phyloP scores from a whole-genome alignment of 202 grass and related monocot species.

The Schoenoplectus triqueter region DNA sequence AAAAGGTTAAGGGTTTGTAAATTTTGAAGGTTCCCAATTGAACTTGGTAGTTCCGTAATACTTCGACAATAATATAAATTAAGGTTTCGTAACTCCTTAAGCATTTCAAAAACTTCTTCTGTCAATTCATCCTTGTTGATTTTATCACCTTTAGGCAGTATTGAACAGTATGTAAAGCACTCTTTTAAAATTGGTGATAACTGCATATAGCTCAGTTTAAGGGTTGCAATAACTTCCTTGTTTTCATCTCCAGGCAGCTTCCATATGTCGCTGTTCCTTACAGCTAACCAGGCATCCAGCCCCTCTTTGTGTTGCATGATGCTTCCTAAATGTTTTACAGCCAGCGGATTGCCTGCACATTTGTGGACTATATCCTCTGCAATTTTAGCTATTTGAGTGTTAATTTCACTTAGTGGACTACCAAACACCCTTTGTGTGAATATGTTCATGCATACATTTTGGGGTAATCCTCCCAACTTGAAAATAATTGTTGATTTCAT shows the following conservation, averaged over 20 bases:
- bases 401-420: neutral
- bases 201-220: constrained; percentile 57
- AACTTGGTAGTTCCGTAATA: neutral
- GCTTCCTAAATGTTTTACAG: constrained; percentile 33
- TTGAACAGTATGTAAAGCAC: no score
- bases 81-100: neutral
- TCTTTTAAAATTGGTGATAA: constrained; percentile 53
- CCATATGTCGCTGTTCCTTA: constrained; percentile 24
- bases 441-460: constrained; percentile 38
- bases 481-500: no score
- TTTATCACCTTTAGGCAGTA: constrained; percentile 35
- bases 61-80: neutral
- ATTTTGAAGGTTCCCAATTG: neutral
- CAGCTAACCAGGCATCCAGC: neutral
- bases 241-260: constrained; percentile 43
- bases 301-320: neutral
- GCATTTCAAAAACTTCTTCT: neutral
- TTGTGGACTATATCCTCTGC: constrained; percentile 34
- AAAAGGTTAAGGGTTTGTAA: constrained; percentile 2
- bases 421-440: constrained; percentile 25
- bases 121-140: constrained; percentile 46
- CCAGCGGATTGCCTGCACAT: constrained; percentile 42
- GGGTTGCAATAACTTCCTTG: constrained; percentile 46
- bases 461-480: neutral
- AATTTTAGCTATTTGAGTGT: constrained; percentile 10